Evolutionary conservation across 2,329 filamentous ascomycete species (phyloP).

Genomic region (Fusarium sp.): DNA sequence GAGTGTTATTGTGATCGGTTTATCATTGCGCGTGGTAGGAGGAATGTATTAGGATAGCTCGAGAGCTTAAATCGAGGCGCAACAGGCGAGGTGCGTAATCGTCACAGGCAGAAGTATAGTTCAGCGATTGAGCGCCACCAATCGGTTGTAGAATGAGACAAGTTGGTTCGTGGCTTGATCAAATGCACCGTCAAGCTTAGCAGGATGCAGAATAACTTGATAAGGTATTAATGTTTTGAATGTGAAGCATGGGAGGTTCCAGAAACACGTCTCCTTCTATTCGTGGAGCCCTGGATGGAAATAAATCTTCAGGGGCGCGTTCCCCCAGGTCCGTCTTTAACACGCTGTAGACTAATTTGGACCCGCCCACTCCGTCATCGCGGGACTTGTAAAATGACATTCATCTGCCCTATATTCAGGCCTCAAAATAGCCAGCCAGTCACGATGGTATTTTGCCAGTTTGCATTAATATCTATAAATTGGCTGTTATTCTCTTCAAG

Average conservation of each 20-base stretch:
- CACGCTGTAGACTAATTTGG: conserved; percentile 30
- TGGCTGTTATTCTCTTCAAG: conserved; percentile 13
- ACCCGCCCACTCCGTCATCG: conserved; percentile 41
- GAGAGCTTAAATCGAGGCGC: conserved; percentile 29
- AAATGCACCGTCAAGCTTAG: conserved; percentile 1
- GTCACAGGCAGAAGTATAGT: conserved; percentile 26
- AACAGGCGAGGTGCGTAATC: conserved; percentile 32
- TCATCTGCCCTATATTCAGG: conserved; percentile 9
- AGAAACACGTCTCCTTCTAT: conserved; percentile 27
- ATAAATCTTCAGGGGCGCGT: conserved; percentile 36
- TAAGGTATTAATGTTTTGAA: conserved; percentile 26
- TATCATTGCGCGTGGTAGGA: conserved; percentile 37
- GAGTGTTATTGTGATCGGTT: conserved; percentile 25
- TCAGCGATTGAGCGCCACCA: conserved; percentile 13
- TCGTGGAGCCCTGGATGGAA: conserved; percentile 14
- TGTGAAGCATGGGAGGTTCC: conserved; percentile 28
- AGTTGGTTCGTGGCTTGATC: not conserved
- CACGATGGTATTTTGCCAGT: not conserved
- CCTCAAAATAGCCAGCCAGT: not conserved
- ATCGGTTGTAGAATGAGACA: not conserved
- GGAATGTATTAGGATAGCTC: conserved; percentile 15
- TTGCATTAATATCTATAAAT: conserved; percentile 10
- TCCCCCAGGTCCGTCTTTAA: conserved; percentile 7
- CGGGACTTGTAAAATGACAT: conserved; percentile 25
- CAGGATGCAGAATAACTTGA: not conserved